Conservation (phyloP, 2,329 filamentous ascomycete genomes). For the Thermoascus crustaceus region DNA sequence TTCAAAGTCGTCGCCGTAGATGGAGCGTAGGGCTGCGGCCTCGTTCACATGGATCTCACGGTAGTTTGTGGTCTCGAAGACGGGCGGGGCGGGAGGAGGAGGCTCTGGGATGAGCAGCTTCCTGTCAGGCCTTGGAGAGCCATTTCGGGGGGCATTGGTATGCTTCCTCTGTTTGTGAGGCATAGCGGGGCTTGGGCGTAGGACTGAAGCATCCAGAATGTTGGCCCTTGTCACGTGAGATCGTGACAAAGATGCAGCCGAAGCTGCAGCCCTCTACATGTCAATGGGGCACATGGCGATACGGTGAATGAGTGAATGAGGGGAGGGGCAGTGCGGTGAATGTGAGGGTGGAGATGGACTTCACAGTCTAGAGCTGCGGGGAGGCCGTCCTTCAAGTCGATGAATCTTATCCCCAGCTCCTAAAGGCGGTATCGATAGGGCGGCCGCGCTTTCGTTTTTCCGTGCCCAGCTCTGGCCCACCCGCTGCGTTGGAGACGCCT, state of each 20-base stretch:
- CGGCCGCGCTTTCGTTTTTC: slow-evolving; percentile 14
- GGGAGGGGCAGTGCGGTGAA: slow-evolving; percentile 3
- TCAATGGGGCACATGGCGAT: slow-evolving; percentile 21
- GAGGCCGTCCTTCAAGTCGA: background rate
- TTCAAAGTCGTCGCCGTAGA: slow-evolving; percentile 83
- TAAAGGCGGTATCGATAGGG: slow-evolving; percentile 13
- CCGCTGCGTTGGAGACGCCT: slow-evolving; percentile 3
- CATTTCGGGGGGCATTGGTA: slow-evolving; percentile 23
- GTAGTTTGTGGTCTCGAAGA: slow-evolving; percentile 53
- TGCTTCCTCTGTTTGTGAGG: slow-evolving; percentile 39
- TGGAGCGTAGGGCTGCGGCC: slow-evolving; percentile 73
- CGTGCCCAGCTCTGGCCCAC: slow-evolving; percentile 13
- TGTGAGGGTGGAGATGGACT: background rate
- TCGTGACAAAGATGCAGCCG: slow-evolving; percentile 35
- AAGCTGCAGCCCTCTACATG: slow-evolving; percentile 36
- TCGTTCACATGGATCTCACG: slow-evolving; percentile 82
- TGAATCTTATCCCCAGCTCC: no score
- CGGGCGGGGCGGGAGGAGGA: slow-evolving; percentile 23
- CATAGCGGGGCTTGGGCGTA: slow-evolving; percentile 33
- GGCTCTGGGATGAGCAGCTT: slow-evolving; percentile 24
- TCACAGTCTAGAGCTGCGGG: background rate
- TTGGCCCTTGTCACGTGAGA: slow-evolving; percentile 21
- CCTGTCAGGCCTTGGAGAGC: slow-evolving; percentile 29
- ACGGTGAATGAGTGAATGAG: slow-evolving; percentile 5
- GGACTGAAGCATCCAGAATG: slow-evolving; percentile 13